Percentiles rank a stretch among this genome's conserved stretches.
Evolutionary conservation across 805 yeast species (phyloP).

Genomic region (Metschnikowia gelsemii): DNA sequence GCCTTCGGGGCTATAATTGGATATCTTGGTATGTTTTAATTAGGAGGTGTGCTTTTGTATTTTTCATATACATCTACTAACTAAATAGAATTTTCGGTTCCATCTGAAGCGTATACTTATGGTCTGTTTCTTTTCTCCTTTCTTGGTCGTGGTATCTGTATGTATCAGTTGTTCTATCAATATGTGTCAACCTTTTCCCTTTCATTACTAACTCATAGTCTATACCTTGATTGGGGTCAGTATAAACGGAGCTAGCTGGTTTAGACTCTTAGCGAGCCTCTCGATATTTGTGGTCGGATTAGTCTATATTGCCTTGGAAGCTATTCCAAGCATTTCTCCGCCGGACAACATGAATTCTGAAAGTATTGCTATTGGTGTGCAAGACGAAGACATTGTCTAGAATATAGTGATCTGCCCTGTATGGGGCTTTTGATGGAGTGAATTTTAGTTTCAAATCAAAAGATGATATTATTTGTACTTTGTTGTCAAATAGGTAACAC

Average conservation of each 20-base stretch:
- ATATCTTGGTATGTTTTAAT: constrained; percentile 40
- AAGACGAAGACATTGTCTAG: constrained; percentile 39
- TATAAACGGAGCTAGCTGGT: constrained; percentile 49
- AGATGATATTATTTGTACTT: no score
- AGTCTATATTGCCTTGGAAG: constrained; percentile 60
- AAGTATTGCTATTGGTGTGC: constrained; percentile 37
- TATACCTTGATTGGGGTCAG: constrained; percentile 39
- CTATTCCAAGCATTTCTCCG: constrained; percentile 69
- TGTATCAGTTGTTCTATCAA: constrained; percentile 28
- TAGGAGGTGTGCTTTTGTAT: no score
- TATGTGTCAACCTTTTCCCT: not conserved
- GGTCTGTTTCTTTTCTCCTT: constrained; percentile 69
- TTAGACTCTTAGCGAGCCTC: constrained; percentile 59
- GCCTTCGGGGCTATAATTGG: constrained; percentile 55
- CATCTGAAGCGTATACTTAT: constrained; percentile 61
- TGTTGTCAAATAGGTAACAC: no score
- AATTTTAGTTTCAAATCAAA: no score
- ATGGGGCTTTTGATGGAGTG: not conserved
- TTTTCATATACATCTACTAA: constrained; percentile 14
- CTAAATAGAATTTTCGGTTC: constrained; percentile 47
- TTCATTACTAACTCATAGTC: constrained; percentile 30
- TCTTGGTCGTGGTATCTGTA: constrained; percentile 71
- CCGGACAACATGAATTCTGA: constrained; percentile 75
- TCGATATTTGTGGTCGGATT: constrained; percentile 61
- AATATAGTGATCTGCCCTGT: not conserved